Evolutionary conservation across 1,284 basidiomycete genomes (phyloP), one percentile per base, ranked within the genome.

Genomic region (Ganoderma leucocontextum): DNA sequence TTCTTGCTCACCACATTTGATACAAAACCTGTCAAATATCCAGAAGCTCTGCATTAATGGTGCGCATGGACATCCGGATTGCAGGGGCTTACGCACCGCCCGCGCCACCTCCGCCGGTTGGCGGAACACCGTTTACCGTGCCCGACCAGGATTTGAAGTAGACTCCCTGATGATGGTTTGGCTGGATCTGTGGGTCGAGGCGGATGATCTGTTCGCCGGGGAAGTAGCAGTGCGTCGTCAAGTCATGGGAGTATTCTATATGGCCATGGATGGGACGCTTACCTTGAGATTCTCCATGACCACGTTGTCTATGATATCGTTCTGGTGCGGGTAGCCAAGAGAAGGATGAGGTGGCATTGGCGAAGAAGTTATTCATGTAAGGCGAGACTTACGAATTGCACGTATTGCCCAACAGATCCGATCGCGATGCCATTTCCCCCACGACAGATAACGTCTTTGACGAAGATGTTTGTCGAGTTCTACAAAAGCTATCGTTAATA

Each of bases 111-210:
- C 89, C 89, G 12, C 87, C 88, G 44, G 86, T 89, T 0, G 89
- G 90, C 4, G 89, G 89, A 1, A 74, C 76, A 2, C 89, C 89
- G 71, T 86, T 82, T 2, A 84, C 80, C 17, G 82, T 79, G 6
- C 84, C 89, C 10, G 85, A 83, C 88, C 88, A 91, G 0, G 86
- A 84, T 78, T 91, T 91, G 79, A 91, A 86, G 77, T 90, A 91
- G 1, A 89, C 85, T 22, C 86, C 87, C 52, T 78, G 81, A 2
- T 70, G 79, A 85, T 87, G 87, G 75, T 87, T 87, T 0, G 87
- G 87, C 74, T 89, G 87, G 5, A 87, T 79, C 33, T 78, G 76
- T 0, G 82, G 74, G 67, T 83, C 79, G 25, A 88, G 79, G 15
- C 87, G 82, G 39, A 85, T 74, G 69, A 87, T 78, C 86, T 87